Evolutionary conservation across 441 rosid species (phyloP).

Genomic region (Mallotus repandus): DNA sequence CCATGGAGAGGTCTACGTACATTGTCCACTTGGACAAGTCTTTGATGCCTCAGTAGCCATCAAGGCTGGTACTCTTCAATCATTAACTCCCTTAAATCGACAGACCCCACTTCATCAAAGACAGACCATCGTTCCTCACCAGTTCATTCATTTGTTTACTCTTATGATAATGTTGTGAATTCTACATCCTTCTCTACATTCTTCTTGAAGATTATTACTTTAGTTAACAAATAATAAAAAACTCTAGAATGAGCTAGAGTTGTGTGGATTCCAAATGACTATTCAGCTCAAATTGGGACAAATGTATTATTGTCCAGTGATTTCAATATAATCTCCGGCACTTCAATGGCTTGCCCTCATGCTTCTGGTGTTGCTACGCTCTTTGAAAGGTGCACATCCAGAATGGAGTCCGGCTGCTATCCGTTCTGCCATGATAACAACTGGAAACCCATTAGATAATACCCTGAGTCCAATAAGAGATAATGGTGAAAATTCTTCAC

Average conservation of each 20-base stretch:
- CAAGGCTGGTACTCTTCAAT: constrained; percentile 39
- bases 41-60: constrained; percentile 40
- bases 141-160: constrained; percentile 28
- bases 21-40: constrained; percentile 54
- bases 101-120: constrained; percentile 1
- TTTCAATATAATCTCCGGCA: constrained; percentile 61
- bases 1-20: constrained; percentile 29
- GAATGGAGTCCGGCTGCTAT: constrained; percentile 75
- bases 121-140: constrained; percentile 14
- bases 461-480: constrained; percentile 38
- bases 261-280: constrained; percentile 60
- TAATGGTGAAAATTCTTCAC: constrained; percentile 20
- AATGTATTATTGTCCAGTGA: constrained; percentile 26
- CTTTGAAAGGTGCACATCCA: constrained; percentile 53
- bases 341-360: constrained; percentile 91
- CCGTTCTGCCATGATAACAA: constrained; percentile 80
- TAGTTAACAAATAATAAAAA: too few relatives aligned
- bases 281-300: constrained; percentile 7
- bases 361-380: constrained; percentile 77
- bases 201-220: too few relatives aligned
- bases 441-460: constrained; percentile 50
- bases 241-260: too few relatives aligned
- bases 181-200: too few relatives aligned
- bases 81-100: constrained; percentile 22
- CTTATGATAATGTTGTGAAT: constrained; percentile 39